phyloP scores from a whole-genome alignment of 129 eudicot genomes.

The Tagetes patula region DNA sequence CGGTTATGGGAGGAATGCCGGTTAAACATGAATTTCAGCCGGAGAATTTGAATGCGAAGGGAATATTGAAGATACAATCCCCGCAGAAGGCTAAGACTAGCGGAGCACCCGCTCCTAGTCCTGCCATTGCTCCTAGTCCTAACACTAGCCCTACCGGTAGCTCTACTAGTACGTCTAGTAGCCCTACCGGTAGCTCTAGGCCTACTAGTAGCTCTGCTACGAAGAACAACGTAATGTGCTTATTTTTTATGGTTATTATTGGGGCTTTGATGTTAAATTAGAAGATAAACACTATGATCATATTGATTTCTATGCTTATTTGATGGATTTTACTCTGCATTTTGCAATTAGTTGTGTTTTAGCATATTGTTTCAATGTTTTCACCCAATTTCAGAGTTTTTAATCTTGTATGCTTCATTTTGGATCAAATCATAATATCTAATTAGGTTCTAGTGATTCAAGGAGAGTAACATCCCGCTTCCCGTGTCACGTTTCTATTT shows the following conservation, averaged over 20 bases:
- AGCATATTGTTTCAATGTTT: not conserved
- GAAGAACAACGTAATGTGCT: conserved; percentile 11
- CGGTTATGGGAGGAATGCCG: conserved; percentile 46
- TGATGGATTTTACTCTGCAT: not conserved
- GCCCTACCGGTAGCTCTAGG: not conserved
- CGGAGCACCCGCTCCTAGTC: conserved; percentile 19
- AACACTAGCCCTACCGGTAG: conserved; percentile 13
- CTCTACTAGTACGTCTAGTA: conserved; percentile 12
- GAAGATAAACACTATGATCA: not conserved
- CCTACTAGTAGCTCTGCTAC: conserved; percentile 14
- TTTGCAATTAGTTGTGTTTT: not conserved
- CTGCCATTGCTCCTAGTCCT: conserved; percentile 3
- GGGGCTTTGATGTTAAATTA: conserved; percentile 32
- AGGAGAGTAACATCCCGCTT: too few species aligned
- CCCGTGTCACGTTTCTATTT: too few species aligned
- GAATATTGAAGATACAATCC: conserved; percentile 28
- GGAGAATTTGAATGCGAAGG: conserved; percentile 49
- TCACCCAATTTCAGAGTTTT: not conserved
- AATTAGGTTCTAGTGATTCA: not conserved
- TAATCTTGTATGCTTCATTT: not conserved
- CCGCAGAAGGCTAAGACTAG: conserved; percentile 17
- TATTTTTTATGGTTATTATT: conserved; percentile 23
- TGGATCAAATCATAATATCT: not conserved
- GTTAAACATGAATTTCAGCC: conserved; percentile 46
- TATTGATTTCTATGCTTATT: not conserved